Conservation (phyloP, 2,329 filamentous ascomycete genomes). For the Iodosphaeria phyllophila region DNA sequence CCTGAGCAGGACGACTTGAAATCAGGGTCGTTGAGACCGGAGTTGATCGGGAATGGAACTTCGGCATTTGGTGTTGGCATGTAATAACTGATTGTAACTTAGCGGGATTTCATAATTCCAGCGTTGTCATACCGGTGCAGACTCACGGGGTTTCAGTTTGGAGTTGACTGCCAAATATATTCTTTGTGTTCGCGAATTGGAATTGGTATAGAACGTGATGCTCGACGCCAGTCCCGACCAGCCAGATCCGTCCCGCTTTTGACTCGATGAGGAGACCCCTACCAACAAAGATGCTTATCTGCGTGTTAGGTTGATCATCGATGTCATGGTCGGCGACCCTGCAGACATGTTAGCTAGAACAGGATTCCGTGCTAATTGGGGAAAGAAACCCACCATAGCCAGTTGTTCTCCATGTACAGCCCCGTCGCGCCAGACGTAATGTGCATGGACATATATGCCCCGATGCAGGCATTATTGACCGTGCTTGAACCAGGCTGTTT, state of each 20-base stretch:
- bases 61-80: conserved; percentile 37
- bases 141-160: conserved; percentile 44
- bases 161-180: conserved; percentile 40
- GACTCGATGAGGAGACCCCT: conserved; percentile 27
- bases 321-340: conserved; percentile 34
- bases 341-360: conserved; percentile 6
- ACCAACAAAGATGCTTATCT: conserved; percentile 31
- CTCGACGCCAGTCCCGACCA: conserved; percentile 40
- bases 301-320: conserved; percentile 26
- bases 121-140: background rate
- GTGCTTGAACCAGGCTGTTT: conserved; percentile 23
- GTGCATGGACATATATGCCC: conserved; percentile 19
- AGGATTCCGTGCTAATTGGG: conserved; percentile 5
- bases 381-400: conserved; percentile 16
- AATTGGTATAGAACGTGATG: conserved; percentile 46
- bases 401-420: conserved; percentile 24
- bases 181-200: conserved; percentile 34
- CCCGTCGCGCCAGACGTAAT: conserved; percentile 14
- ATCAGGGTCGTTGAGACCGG: conserved; percentile 22
- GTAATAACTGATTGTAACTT: conserved; percentile 21
- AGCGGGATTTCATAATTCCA: background rate
- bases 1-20: conserved; percentile 24
- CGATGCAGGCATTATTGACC: conserved; percentile 15
- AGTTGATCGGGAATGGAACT: conserved; percentile 26
- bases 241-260: conserved; percentile 25